These are phyloP conservation scores for Penicillium glabrum DNA, from an alignment of 2,329 filamentous ascomycete species.

Conservation along the genomic window DNA sequence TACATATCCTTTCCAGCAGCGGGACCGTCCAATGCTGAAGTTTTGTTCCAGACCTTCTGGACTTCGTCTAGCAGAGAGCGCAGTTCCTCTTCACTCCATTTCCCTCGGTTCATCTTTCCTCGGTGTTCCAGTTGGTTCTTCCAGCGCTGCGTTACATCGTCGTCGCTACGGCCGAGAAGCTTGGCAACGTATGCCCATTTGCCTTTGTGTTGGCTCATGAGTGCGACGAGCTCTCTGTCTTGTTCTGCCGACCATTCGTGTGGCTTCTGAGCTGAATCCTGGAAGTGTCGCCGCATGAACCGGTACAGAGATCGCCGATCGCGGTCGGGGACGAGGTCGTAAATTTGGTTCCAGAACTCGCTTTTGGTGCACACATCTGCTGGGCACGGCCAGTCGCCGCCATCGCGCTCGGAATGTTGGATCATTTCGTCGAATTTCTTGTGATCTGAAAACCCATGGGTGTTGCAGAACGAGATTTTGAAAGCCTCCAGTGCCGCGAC, in stretches of 20 bases:
- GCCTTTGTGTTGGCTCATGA: conserved; percentile 30
- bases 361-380: conserved; percentile 23
- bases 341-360: conserved; percentile 39
- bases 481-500: conserved; percentile 30
- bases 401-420: conserved; percentile 32
- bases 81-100: conserved; percentile 39
- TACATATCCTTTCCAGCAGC: conserved; percentile 36
- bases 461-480: conserved; percentile 37
- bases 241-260: conserved; percentile 42
- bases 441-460: conserved; percentile 17
- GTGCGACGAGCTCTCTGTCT: conserved; percentile 39
- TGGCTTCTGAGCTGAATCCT: conserved; percentile 36
- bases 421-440: conserved; percentile 33
- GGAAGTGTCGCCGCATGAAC: conserved; percentile 46
- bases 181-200: conserved; percentile 41
- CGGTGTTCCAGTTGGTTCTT: conserved; percentile 42
- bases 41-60: conserved; percentile 20
- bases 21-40: conserved; percentile 8
- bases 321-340: conserved; percentile 35
- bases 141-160: conserved; percentile 46
- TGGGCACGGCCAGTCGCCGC: conserved; percentile 24
- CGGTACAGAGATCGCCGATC: conserved; percentile 40
- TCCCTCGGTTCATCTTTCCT: conserved; percentile 33
- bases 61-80: conserved; percentile 28
- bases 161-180: conserved; percentile 37